These are phyloP conservation scores for Aspergillus awamori DNA, from an alignment of 2,329 filamentous ascomycete species.

Conservation along the genomic window DNA sequence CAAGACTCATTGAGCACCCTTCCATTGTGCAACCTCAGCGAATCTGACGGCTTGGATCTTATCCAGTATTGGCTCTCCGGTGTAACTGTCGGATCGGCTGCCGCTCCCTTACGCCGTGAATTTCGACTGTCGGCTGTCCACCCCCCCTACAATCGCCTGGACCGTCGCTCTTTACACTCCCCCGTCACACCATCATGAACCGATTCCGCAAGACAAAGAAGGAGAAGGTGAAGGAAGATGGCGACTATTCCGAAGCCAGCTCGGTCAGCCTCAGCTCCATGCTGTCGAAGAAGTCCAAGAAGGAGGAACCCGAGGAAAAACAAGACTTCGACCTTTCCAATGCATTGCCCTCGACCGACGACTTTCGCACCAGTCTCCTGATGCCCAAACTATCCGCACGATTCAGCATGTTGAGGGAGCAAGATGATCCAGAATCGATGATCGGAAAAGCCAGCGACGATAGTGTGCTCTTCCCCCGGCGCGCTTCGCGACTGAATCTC, in stretches of 20 bases:
- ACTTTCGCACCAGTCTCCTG: slow-evolving; percentile 92
- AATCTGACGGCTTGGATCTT: slow-evolving; percentile 1
- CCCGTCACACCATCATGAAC: slow-evolving; percentile 37
- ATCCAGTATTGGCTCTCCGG: neutral
- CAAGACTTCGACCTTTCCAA: slow-evolving; percentile 69
- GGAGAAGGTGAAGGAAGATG: slow-evolving; percentile 30
- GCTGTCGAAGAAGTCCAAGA: slow-evolving; percentile 56
- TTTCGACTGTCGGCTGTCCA: neutral
- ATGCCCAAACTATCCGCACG: slow-evolving; percentile 94
- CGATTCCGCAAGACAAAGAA: slow-evolving; percentile 47
- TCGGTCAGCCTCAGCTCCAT: slow-evolving; percentile 39
- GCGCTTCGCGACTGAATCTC: slow-evolving; percentile 75
- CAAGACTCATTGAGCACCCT: neutral
- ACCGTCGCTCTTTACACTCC: neutral
- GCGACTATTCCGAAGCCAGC: slow-evolving; percentile 43
- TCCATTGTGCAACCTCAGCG: neutral
- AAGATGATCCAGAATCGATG: slow-evolving; percentile 86
- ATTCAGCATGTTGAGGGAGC: slow-evolving; percentile 95
- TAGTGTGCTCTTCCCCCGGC: slow-evolving; percentile 82
- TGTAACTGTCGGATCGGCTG: neutral
- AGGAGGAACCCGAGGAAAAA: slow-evolving; percentile 50
- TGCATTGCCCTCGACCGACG: slow-evolving; percentile 78
- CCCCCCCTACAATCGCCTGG: slow-evolving; percentile 1
- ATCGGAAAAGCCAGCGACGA: slow-evolving; percentile 94
- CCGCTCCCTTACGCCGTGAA: neutral